A percentile compares a stretch with the other conserved stretches of the same genome.
phyloP scores from a whole-genome alignment of 257 asterid species.

The Penstemon eatonii region DNA sequence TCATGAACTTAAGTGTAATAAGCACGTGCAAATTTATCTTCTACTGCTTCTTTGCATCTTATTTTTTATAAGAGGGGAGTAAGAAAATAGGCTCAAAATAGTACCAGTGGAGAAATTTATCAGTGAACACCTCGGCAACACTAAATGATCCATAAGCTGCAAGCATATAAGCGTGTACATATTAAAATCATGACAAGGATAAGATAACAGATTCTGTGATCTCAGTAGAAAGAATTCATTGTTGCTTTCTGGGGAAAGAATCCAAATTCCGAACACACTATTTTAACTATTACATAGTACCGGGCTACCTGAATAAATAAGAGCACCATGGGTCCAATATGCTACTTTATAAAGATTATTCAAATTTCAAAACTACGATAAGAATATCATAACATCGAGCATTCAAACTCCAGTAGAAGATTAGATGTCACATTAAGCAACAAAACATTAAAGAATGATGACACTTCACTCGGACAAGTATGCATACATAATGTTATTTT shows the following conservation, averaged over 20 bases:
- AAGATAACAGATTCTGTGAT: conserved; percentile 12
- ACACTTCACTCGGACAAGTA: background rate
- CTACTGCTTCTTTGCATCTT: background rate
- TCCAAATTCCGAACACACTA: conserved; percentile 10
- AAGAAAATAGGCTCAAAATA: conserved; percentile 20
- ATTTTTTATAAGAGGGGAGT: conserved; percentile 12
- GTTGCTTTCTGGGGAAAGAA: conserved; percentile 13
- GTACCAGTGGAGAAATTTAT: conserved; percentile 79
- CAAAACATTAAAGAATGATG: background rate
- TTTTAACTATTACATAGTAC: conserved; percentile 3
- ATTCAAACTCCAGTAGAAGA: background rate
- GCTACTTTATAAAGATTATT: background rate
- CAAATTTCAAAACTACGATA: background rate
- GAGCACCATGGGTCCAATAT: background rate
- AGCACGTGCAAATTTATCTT: background rate
- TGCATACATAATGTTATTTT: background rate
- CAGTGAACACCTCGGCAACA: conserved; percentile 73
- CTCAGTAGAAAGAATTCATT: conserved; percentile 3
- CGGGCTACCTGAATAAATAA: conserved; percentile 4
- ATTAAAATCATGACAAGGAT: conserved; percentile 23
- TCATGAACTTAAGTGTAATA: background rate
- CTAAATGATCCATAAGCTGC: conserved; percentile 98
- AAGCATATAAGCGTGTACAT: conserved; percentile 24
- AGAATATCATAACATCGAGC: background rate
- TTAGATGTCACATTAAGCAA: conserved; percentile 15